Base-by-base conservation (phyloP, 1,139 yeast genomes). In the Diutina siamensis region DNA sequence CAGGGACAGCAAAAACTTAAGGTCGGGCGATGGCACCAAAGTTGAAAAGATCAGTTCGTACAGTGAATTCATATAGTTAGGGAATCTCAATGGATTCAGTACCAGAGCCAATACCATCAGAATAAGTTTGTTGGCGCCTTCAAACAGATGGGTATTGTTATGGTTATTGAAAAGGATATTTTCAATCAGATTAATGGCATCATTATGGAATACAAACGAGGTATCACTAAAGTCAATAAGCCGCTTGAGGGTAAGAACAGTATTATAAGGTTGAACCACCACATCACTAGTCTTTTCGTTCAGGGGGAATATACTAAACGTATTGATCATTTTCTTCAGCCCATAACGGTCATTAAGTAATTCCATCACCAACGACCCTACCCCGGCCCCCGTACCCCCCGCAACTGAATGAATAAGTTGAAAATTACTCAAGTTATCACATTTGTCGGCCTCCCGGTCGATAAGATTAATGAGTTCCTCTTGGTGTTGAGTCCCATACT, bases 331-430 rank as follows among this genome's bases (percentile, higher is more conserved):
- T 58, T 88, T 89, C 59, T 89, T 89, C 47, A 83, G 80, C 2
- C 73, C 74, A 57, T 80, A 89, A 48, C 92, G 67, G 59, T 94
- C 98, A 47, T 80, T 78, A 49, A 94, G 63, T 22, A 80, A 68
- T 59, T 92, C 97, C 44, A 92, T 64, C 44, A 92, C 56, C 50
- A 76, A 76, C 0, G 96, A 86, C 0, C 98, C 98, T 41, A 88
- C 78, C 7, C 98, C 98, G 0, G 96, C 84, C 0, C 98, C 98
- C 0, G 98, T 92, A 34, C 98, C 98, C 22, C 98, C 98, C 0
- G 97, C 97, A n/a, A 94, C 95, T 15, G 97, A 86, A 61, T 92
- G 98, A 48, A 89, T 64, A 52, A 92, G 65, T 67, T 88, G 95
- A 60, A 94, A 92, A 5, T 94, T 94, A 51, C 88, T 92, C 47